These are phyloP conservation scores for Ophiosphaerella korrae DNA, from an alignment of 2,329 filamentous ascomycete species.

Conservation along the genomic window DNA sequence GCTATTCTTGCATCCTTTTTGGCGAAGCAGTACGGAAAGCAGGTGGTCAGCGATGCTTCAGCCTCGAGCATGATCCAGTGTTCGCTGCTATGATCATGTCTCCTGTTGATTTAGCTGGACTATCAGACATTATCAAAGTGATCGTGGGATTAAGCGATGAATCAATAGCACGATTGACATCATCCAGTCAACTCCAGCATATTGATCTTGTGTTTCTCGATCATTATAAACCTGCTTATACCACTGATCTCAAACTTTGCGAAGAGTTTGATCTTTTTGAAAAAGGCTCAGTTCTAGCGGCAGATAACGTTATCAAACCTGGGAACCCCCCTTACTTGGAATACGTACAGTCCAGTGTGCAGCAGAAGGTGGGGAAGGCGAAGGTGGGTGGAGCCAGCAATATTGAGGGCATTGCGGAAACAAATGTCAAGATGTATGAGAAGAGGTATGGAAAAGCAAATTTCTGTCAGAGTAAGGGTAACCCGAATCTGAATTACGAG, in stretches of 20 bases:
- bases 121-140: constrained; percentile 72
- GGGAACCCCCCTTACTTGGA: constrained; percentile 73
- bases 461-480: constrained; percentile 55
- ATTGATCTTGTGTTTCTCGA: constrained; percentile 80
- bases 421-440: constrained; percentile 55
- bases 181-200: constrained; percentile 58
- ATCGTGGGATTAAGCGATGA: constrained; percentile 71
- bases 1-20: constrained; percentile 81
- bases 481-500: constrained; percentile 69
- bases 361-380: constrained; percentile 61
- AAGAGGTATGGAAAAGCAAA: constrained; percentile 54
- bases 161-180: constrained; percentile 66
- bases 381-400: constrained; percentile 42
- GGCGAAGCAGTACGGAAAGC: constrained; percentile 67
- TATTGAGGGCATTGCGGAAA: constrained; percentile 50
- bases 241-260: constrained; percentile 74
- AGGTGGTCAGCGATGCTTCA: constrained; percentile 70
- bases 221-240: constrained; percentile 79
- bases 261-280: constrained; percentile 71
- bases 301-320: constrained; percentile 74
- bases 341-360: constrained; percentile 69
- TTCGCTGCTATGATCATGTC: constrained; percentile 72
- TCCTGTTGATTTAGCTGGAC: constrained; percentile 74
- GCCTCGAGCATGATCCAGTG: constrained; percentile 73
- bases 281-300: constrained; percentile 66